Conservation (phyloP, 106 monocot species). For the Dendrobium huoshanense region DNA sequence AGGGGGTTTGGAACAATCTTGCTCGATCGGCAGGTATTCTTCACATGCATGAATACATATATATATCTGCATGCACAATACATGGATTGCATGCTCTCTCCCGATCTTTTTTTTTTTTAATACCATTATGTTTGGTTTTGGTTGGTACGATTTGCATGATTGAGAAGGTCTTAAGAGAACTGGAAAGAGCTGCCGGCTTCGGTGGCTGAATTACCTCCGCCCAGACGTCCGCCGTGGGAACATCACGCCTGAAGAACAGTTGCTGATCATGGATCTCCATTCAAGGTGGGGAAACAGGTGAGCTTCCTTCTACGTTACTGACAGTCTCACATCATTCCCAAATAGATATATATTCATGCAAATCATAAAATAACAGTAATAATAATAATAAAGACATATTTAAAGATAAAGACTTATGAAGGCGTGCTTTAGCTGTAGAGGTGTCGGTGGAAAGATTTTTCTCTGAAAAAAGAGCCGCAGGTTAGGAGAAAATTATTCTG, state of each 20-base stretch:
- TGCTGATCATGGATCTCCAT: slow-evolving; percentile 82
- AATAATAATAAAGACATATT: neutral
- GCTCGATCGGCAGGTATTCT: slow-evolving; percentile 54
- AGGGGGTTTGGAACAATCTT: slow-evolving; percentile 63
- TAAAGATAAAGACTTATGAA: neutral
- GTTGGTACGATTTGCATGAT: neutral
- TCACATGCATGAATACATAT: neutral
- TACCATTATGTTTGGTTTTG: too few species aligned
- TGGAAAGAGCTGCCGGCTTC: slow-evolving; percentile 83
- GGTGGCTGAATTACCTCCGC: slow-evolving; percentile 87
- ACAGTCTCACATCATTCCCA: neutral
- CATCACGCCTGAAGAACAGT: slow-evolving; percentile 81
- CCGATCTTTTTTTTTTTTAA: too few species aligned
- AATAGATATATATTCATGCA: neutral
- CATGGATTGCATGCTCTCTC: neutral
- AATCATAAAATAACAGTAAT: too few species aligned
- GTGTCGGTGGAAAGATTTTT: too few species aligned
- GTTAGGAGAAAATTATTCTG: too few species aligned
- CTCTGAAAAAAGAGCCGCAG: too few species aligned
- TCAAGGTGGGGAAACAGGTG: slow-evolving; percentile 91
- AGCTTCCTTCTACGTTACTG: slow-evolving; percentile 1
- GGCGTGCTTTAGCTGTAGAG: too few species aligned
- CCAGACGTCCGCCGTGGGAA: slow-evolving; percentile 80
- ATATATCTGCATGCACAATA: slow-evolving; percentile 6
- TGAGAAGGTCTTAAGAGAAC: slow-evolving; percentile 74